phyloP scores from a whole-genome alignment of 176 grass and related monocot genomes.

The Rhynchospora pubera region DNA sequence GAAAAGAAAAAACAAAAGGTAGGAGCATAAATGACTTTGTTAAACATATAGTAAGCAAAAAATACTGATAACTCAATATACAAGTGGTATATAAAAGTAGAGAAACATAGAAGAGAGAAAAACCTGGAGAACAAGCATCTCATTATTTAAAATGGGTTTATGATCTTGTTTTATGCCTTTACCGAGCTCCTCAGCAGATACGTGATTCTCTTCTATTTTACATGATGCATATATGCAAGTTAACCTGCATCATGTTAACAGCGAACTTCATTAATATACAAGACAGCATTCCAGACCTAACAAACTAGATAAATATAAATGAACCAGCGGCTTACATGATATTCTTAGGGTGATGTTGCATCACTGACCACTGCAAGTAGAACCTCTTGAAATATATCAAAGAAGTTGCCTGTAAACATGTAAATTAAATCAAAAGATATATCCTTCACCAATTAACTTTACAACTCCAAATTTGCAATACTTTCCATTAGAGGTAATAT shows the following conservation, averaged over 20 bases:
- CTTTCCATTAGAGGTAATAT: not conserved
- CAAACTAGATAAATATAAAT: slow-evolving; percentile 14
- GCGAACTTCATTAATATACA: slow-evolving; percentile 1
- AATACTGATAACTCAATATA: too few relatives aligned
- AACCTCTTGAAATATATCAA: slow-evolving; percentile 99
- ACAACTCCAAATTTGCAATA: not conserved
- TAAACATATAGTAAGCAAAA: too few relatives aligned
- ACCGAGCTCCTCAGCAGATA: slow-evolving; percentile 95
- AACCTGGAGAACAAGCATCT: slow-evolving; percentile 87
- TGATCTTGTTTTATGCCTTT: slow-evolving; percentile 95
- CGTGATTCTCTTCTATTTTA: slow-evolving; percentile 99
- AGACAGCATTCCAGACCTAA: not conserved
- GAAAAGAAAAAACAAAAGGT: not conserved
- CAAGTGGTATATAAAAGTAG: too few relatives aligned
- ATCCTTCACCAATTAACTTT: not conserved
- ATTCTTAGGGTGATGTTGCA: slow-evolving; percentile 96
- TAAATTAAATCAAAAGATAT: slow-evolving; percentile 1
- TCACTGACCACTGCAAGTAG: slow-evolving; percentile 87
- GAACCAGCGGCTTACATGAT: slow-evolving; percentile 66
- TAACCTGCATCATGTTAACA: slow-evolving; percentile 55
- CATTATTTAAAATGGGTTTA: slow-evolving; percentile 91
- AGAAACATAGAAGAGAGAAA: slow-evolving; percentile 10
- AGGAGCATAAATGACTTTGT: not conserved
- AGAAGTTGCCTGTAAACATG: slow-evolving; percentile 62
- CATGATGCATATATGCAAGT: slow-evolving; percentile 97